phyloP scores from a whole-genome alignment of 495 filamentous ascomycete genomes.

The Aspergillus wentii region DNA sequence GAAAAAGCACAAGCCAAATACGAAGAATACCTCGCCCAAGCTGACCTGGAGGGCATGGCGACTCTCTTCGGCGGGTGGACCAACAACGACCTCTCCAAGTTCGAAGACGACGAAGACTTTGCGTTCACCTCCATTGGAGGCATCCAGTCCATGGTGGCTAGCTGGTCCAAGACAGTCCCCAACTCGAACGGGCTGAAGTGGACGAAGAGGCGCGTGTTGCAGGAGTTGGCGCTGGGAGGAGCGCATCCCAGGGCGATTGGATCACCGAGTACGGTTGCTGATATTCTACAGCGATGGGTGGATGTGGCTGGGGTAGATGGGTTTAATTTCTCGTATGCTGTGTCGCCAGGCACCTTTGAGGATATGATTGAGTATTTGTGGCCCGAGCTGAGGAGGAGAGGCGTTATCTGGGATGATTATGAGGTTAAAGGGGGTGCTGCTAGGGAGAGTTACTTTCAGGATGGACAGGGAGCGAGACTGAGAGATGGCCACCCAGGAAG shows the following conservation, averaged over 20 bases:
- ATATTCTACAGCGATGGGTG: conserved; percentile 41
- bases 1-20: conserved; percentile 40
- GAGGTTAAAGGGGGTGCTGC: conserved; percentile 1
- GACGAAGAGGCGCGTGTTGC: conserved; percentile 4
- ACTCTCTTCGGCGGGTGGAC: conserved; percentile 5
- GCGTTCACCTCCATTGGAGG: background rate
- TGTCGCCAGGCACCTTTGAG: conserved; percentile 4
- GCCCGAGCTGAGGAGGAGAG: conserved; percentile 1
- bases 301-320: conserved; percentile 12
- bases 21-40: conserved; percentile 4
- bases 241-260: conserved; percentile 3
- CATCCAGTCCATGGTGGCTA: conserved; percentile 5
- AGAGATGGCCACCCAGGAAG: conserved; percentile 1
- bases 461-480: conserved; percentile 1
- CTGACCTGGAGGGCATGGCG: conserved; percentile 3
- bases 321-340: conserved; percentile 5
- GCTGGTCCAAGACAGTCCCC: conserved; percentile 5
- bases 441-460: conserved; percentile 4
- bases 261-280: conserved; percentile 32
- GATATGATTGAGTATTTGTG: conserved; percentile 4
- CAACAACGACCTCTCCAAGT: conserved; percentile 6
- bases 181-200: conserved; percentile 8
- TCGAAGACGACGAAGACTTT: conserved; percentile 7
- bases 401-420: conserved; percentile 4
- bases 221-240: conserved; percentile 6